Evolutionary conservation across 1,284 basidiomycete genomes (phyloP).

Genomic region (Ustilago vetiveriae): DNA sequence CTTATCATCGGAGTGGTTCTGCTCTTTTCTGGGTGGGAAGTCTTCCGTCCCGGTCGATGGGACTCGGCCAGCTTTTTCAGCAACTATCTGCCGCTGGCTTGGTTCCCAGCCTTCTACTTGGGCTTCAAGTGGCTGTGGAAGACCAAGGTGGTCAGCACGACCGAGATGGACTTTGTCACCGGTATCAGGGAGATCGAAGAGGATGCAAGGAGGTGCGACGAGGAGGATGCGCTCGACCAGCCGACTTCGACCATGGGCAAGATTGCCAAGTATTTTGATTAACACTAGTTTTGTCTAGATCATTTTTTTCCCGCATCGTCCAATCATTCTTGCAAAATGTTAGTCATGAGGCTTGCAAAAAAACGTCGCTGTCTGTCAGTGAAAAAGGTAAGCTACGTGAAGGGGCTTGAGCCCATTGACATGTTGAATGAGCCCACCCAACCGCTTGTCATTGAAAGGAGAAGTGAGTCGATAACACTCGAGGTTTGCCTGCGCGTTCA

Average conservation of each 20-base stretch:
- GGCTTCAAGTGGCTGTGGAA: conserved; percentile 70
- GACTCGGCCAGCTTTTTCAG: conserved; percentile 74
- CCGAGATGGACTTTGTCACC: conserved; percentile 71
- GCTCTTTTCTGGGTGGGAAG: conserved; percentile 68
- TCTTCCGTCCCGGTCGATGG: conserved; percentile 62
- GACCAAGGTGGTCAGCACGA: conserved; percentile 63
- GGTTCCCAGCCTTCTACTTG: conserved; percentile 80
- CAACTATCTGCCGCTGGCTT: conserved; percentile 79
- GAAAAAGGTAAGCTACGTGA: too few relatives aligned
- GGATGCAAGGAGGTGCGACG: conserved; percentile 22
- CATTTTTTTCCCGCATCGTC: too few relatives aligned
- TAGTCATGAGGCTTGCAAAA: too few relatives aligned
- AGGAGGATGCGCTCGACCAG: conserved; percentile 16
- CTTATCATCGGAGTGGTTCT: conserved; percentile 47
- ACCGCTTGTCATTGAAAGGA: too few relatives aligned
- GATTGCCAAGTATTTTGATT: conserved; percentile 20
- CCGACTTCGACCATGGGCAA: conserved; percentile 14
- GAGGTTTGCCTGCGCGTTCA: too few relatives aligned
- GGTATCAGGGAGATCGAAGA: conserved; percentile 67
- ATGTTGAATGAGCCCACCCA: too few relatives aligned
- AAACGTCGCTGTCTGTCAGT: too few relatives aligned
- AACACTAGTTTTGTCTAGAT: background rate
- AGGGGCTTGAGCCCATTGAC: too few relatives aligned
- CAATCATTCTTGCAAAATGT: too few relatives aligned
- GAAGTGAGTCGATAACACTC: too few relatives aligned